Conservation (phyloP, 75 land plant genomes). For the Sequoia sempervirens region DNA sequence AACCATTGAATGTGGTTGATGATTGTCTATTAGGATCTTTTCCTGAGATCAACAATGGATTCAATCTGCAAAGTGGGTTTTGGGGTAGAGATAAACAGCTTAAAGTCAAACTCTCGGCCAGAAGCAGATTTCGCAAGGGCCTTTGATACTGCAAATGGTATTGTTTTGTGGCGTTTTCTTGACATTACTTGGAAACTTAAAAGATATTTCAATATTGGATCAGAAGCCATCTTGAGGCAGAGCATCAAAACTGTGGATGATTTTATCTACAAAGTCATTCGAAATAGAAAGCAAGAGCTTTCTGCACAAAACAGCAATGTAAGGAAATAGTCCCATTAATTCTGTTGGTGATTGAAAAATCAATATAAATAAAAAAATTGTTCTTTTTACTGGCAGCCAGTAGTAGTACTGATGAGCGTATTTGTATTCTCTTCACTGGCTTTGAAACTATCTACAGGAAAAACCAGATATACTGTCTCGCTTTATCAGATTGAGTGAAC, state of each 20-base stretch:
- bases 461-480: slow-evolving; percentile 69
- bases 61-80: slow-evolving; percentile 64
- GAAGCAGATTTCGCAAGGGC: slow-evolving; percentile 33
- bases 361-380: background rate
- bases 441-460: slow-evolving; percentile 12
- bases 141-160: slow-evolving; percentile 41
- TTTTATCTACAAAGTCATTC: slow-evolving; percentile 47
- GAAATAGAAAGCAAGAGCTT: slow-evolving; percentile 21
- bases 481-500: slow-evolving; percentile 37
- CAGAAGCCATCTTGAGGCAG: slow-evolving; percentile 39
- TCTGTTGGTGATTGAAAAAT: background rate
- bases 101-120: slow-evolving; percentile 27
- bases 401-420: background rate
- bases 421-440: background rate
- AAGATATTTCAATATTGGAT: slow-evolving; percentile 46
- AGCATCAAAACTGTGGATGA: slow-evolving; percentile 33
- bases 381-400: background rate
- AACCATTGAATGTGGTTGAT: background rate
- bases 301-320: slow-evolving; percentile 8
- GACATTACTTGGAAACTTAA: slow-evolving; percentile 58
- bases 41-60: slow-evolving; percentile 60
- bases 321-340: background rate
- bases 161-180: slow-evolving; percentile 26
- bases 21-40: slow-evolving; percentile 35
- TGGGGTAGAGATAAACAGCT: slow-evolving; percentile 52